Conservation (phyloP, 768 basidiomycete genomes). For the Exsudoporus frostii region DNA sequence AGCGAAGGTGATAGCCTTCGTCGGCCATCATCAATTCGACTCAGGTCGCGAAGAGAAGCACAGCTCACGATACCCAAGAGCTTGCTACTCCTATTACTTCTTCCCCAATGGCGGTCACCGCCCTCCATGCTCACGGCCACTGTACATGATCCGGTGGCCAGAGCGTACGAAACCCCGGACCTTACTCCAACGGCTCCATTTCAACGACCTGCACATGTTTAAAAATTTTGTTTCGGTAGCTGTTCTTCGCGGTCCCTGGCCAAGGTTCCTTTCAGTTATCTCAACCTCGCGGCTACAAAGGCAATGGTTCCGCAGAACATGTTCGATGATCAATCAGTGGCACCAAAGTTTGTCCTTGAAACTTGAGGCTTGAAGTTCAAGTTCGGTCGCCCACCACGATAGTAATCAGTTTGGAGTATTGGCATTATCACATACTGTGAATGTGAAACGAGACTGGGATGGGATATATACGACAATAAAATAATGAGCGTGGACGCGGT, state of each 20-base stretch:
- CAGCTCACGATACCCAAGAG: background rate
- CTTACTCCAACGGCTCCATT: too few relatives aligned
- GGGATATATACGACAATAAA: background rate
- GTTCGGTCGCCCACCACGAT: background rate
- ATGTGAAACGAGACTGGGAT: background rate
- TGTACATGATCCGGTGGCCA: background rate
- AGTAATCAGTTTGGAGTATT: background rate
- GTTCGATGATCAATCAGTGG: background rate
- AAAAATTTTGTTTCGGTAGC: background rate
- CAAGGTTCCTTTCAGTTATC: background rate
- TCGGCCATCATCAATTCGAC: constrained; percentile 17
- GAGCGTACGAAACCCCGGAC: background rate
- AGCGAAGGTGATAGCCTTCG: constrained; percentile 27
- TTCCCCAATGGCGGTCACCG: background rate
- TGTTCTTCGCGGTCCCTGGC: background rate
- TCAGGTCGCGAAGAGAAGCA: constrained; percentile 16
- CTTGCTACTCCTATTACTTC: background rate
- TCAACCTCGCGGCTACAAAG: background rate
- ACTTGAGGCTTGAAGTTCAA: too few relatives aligned
- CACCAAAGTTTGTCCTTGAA: background rate
- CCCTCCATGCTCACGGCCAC: background rate
- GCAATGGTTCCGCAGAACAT: background rate
- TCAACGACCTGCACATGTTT: background rate
- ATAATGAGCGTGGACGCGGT: background rate
- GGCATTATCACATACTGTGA: too few relatives aligned